These are phyloP conservation scores for Daldinia grandis DNA, from an alignment of 495 filamentous ascomycete species.

Conservation along the genomic window DNA sequence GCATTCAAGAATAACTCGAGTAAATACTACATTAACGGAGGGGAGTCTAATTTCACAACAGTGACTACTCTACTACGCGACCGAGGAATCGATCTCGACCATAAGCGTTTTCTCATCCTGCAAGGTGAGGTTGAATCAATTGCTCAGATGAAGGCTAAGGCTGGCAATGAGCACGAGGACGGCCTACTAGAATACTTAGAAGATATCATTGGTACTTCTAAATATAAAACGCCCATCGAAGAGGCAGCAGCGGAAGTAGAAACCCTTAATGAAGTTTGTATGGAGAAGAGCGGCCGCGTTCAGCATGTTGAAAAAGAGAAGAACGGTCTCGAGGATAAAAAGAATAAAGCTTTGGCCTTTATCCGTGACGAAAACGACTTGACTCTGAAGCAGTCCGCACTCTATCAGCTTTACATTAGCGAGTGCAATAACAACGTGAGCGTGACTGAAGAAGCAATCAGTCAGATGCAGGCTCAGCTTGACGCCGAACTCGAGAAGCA, in stretches of 20 bases:
- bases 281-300: constrained; percentile 92
- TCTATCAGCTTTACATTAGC: constrained; percentile 90
- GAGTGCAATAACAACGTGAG: constrained; percentile 88
- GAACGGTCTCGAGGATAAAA: constrained; percentile 90
- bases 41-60: constrained; percentile 85
- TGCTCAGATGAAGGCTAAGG: constrained; percentile 98
- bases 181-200: constrained; percentile 96
- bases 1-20: constrained; percentile 98
- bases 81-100: constrained; percentile 91
- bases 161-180: constrained; percentile 92
- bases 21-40: constrained; percentile 95
- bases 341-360: constrained; percentile 88
- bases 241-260: constrained; percentile 90
- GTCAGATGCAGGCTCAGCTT: constrained; percentile 86
- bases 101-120: constrained; percentile 96
- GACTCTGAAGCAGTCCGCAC: constrained; percentile 81
- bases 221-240: constrained; percentile 96
- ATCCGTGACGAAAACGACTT: constrained; percentile 94
- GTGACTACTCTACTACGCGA: constrained; percentile 91
- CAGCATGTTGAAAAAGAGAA: constrained; percentile 99
- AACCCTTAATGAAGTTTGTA: constrained; percentile 89
- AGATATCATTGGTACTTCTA: constrained; percentile 97
- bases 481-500: constrained; percentile 92
- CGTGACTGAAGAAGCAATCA: constrained; percentile 89
- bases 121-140: constrained; percentile 99